Percentiles rank a stretch among this genome's conserved stretches.
phyloP scores from a whole-genome alignment of 2,329 filamentous ascomycete species.

The Tolypocladium cylindrosporum region DNA sequence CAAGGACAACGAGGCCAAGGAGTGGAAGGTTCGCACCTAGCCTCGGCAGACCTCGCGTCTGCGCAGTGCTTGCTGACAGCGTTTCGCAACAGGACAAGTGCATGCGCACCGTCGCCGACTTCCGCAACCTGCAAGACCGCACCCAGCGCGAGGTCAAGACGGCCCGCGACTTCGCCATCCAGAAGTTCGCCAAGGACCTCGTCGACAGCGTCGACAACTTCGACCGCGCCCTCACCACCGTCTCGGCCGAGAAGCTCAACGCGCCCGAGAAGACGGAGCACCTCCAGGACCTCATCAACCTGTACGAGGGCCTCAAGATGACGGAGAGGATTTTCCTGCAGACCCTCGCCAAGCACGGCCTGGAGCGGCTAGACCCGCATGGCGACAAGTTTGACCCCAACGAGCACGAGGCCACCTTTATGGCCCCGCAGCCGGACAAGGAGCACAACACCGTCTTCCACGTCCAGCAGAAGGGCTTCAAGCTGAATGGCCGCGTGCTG shows the following conservation, averaged over 20 bases:
- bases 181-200: constrained; percentile 90
- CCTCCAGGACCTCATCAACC: constrained; percentile 62
- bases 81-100: constrained; percentile 66
- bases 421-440: constrained; percentile 78
- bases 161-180: constrained; percentile 87
- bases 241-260: constrained; percentile 63
- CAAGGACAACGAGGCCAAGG: constrained; percentile 47
- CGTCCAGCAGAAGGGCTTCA: constrained; percentile 93
- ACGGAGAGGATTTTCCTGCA: constrained; percentile 80
- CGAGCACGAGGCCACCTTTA: constrained; percentile 92
- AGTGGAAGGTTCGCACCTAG: constrained; percentile 64
- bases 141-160: constrained; percentile 81
- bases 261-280: constrained; percentile 38
- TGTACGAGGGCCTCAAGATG: constrained; percentile 91
- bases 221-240: constrained; percentile 77
- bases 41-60: constrained; percentile 4
- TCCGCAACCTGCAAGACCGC: constrained; percentile 94
- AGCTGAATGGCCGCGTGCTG: constrained; percentile 80
- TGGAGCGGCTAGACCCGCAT: constrained; percentile 78
- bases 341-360: constrained; percentile 86
- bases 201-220: constrained; percentile 95
- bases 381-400: constrained; percentile 92
- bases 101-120: constrained; percentile 88
- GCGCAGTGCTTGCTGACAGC: neutral
- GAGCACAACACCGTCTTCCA: constrained; percentile 85